Base-by-base conservation (phyloP, 1,284 basidiomycete species). In the Pseudozyma sp. region DNA sequence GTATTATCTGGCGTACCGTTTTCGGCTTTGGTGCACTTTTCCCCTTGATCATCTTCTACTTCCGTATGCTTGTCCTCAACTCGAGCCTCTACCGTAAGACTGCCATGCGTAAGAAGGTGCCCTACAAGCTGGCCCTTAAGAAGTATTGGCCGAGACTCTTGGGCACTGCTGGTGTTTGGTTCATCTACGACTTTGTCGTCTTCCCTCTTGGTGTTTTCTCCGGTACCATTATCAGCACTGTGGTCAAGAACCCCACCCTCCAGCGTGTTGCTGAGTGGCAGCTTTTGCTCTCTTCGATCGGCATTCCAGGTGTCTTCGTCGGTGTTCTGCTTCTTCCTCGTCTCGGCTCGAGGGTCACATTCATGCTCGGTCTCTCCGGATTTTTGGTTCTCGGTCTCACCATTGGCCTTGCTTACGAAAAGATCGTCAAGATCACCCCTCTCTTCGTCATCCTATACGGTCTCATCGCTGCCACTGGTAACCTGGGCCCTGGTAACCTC, bases 401-500 rank as follows among this genome's bases (percentile, higher is more conserved):
- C 36, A 62, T 77, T 14, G 92, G 92, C 8, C 84, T 88, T 56
- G 86, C 89, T 1, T 93, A 92, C 80, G 87, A 92, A 61, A 89
- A 88, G 83, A 89, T 92, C 61, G 90, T 88, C 19, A 90, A 90
- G 48, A 88, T 90, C 43, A 90, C 91, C 1, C 86, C 91, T 14
- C 91, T 92, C 4, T 45, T 59, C 77, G 87, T 92, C 59, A 85
- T 80, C 21, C 47, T 80, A 5, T 78, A 71, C 43, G 78, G 70
- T 16, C 56, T 80, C 7, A 52, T 80, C 8, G 39, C 56, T 16
- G 53, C 50, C 7, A 34, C 55, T 89, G 90, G 91, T 16, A 92
- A 92, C 80, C 59, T 91, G 80, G 91, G 91, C 16, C 92, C 92
- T 0, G 92, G 91, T 16, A 89, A 92, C 74, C 90, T 91, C 89